Conservation (phyloP, 345 rosid species). For the Salix koriyanagi region DNA sequence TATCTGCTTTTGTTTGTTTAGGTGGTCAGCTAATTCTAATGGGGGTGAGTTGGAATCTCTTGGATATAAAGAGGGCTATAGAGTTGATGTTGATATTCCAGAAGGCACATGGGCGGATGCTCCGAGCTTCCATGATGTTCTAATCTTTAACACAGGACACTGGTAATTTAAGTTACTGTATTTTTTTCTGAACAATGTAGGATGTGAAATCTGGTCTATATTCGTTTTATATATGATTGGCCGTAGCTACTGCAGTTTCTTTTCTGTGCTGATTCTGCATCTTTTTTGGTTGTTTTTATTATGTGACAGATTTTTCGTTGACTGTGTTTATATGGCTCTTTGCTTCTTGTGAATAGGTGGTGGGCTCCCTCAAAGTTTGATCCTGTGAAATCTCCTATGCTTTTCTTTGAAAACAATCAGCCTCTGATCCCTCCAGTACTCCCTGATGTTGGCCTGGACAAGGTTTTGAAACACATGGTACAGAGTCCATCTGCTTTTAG, state of each 20-base stretch:
- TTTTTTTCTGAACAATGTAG: background rate
- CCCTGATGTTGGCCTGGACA: slow-evolving; percentile 64
- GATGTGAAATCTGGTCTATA: background rate
- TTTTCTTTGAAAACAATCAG: slow-evolving; percentile 68
- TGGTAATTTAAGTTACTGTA: slow-evolving; percentile 41
- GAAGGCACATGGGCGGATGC: slow-evolving; percentile 84
- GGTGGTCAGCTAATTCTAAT: slow-evolving; percentile 66
- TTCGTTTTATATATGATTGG: too few relatives aligned
- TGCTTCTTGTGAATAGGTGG: slow-evolving; percentile 56
- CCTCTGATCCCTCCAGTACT: slow-evolving; percentile 69
- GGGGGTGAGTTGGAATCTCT: slow-evolving; percentile 70
- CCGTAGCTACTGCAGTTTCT: background rate
- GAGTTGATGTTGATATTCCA: slow-evolving; percentile 89
- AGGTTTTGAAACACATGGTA: slow-evolving; percentile 74
- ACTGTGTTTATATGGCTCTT: slow-evolving; percentile 4
- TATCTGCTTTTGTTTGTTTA: slow-evolving; percentile 25
- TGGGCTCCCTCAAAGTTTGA: slow-evolving; percentile 94
- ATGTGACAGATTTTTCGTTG: background rate
- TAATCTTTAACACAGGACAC: slow-evolving; percentile 82
- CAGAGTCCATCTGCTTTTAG: background rate
- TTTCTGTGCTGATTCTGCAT: background rate
- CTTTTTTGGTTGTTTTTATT: background rate
- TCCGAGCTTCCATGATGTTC: slow-evolving; percentile 66
- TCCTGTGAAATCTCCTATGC: slow-evolving; percentile 78
- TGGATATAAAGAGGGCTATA: slow-evolving; percentile 81